A percentile compares a stretch with the other conserved stretches of the same genome.
phyloP scores from a whole-genome alignment of 371 early-diverging fungal genomes.

The Lichtheimia ramosa region DNA sequence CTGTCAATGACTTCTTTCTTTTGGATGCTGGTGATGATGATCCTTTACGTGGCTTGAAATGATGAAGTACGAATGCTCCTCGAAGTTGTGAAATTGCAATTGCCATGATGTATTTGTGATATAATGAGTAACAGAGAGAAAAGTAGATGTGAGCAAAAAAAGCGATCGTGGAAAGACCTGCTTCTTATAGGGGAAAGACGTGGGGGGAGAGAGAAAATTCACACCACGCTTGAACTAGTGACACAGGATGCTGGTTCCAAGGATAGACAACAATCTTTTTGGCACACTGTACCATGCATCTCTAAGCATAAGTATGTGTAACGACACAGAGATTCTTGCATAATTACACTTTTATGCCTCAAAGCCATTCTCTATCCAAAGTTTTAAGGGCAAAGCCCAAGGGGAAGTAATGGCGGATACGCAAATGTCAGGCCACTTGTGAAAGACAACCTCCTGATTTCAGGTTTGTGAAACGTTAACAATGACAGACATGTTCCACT shows the following conservation, averaged over 20 bases:
- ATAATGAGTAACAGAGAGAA: neutral
- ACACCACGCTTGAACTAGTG: neutral
- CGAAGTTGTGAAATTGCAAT: neutral
- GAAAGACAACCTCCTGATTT: neutral
- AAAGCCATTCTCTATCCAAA: neutral
- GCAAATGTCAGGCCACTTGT: neutral
- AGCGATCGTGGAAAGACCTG: too few species aligned
- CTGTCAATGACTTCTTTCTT: slow-evolving; percentile 24
- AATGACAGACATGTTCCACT: too few species aligned
- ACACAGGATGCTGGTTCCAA: neutral
- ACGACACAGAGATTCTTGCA: neutral
- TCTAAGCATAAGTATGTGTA: neutral
- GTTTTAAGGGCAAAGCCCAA: neutral
- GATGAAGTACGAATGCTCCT: too few species aligned
- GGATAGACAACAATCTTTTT: neutral
- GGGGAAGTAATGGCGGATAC: neutral
- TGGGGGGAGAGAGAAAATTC: neutral
- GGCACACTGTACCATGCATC: neutral
- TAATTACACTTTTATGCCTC: neutral
- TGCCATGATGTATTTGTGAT: neutral
- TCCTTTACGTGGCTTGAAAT: neutral
- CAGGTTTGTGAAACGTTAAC: neutral
- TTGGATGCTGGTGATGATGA: neutral
- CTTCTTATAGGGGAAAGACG: neutral
- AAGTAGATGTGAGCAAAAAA: neutral